A percentile compares a stretch with the other conserved stretches of the same genome.
phyloP scores from a whole-genome alignment of 768 basidiomycete genomes.

The Tylopilus subfusipes region DNA sequence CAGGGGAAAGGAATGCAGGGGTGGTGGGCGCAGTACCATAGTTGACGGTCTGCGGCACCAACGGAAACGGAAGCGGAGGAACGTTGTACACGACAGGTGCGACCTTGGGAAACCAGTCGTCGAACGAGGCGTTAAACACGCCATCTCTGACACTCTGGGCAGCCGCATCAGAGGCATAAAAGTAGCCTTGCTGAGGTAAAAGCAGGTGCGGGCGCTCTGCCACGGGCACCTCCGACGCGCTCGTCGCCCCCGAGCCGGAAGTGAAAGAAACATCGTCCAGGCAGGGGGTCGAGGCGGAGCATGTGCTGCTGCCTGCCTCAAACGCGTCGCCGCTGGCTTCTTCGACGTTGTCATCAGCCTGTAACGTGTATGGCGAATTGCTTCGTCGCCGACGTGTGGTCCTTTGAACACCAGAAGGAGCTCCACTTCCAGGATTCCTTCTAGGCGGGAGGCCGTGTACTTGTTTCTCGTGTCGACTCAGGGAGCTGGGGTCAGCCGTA shows the following conservation, averaged over 20 bases:
- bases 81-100: not conserved
- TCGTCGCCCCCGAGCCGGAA: not conserved
- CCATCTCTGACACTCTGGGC: not conserved
- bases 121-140: not conserved
- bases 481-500: not conserved
- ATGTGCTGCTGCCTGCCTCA: too few species aligned
- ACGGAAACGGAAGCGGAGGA: not conserved
- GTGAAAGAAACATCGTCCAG: not conserved
- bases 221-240: not conserved
- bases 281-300: not conserved
- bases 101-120: not conserved
- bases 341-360: not conserved
- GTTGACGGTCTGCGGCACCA: not conserved
- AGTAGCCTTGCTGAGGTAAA: not conserved
- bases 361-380: too few species aligned
- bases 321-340: not conserved
- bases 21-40: not conserved
- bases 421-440: not conserved
- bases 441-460: slow-evolving; percentile 7
- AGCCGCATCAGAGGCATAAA: not conserved
- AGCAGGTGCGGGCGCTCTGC: not conserved
- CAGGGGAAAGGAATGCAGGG: not conserved
- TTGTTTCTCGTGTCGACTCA: not conserved
- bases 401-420: not conserved
- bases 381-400: not conserved